Evolutionary conservation across 176 grass and related monocot genomes (phyloP), one percentile per base, ranked within the genome.

Genomic region (Triticum dicoccoides): DNA sequence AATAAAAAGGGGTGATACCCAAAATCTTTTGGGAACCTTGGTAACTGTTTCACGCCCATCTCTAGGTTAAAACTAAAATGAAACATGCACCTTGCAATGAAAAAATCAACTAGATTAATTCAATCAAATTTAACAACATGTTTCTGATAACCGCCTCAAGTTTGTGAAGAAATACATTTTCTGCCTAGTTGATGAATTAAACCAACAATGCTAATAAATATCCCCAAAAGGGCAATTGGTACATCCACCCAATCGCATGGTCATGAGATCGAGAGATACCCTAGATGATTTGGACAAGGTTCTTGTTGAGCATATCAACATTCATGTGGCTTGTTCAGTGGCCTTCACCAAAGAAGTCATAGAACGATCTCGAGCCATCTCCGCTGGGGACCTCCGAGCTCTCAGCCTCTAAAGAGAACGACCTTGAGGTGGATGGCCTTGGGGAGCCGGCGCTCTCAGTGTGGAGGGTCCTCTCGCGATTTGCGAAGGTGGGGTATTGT

Each of bases 261-360:
- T 37, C 68, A 70, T n/a, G 33, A 21, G 33, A 70, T 34, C 18
- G 51, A 54, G 7, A 21, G 67, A 5, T 70, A n/a, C 18, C 20
- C 18, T 21, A 59, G 20, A 59, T 59, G 56, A 21, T 18, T 59
- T 59, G 6, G 2, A 58, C 54, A 58, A 52, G 15, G 49, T 52
- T 54, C 15, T 7, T 54, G 51, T 54, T 6, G 15, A 18, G 51
- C 15, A 54, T 59, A 59, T 59, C 56, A 21, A 21, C 20, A 21
- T 59, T 59, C 17, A 59, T 59, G 8, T 11, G 51, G 15, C n/a
- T 38, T 18, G 23, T 4, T 35, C 56, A 7, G 15, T 15, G 61
- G 61, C 84, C 88, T 42, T 79, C 73, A 38, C 69, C 83, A 2
- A 94, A 78, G 80, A 94, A 91, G 41, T 91, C 78, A 38, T 91